Evolutionary conservation across 306 rosid genomes (phyloP).

Genomic region (Dalbergia cultrata): DNA sequence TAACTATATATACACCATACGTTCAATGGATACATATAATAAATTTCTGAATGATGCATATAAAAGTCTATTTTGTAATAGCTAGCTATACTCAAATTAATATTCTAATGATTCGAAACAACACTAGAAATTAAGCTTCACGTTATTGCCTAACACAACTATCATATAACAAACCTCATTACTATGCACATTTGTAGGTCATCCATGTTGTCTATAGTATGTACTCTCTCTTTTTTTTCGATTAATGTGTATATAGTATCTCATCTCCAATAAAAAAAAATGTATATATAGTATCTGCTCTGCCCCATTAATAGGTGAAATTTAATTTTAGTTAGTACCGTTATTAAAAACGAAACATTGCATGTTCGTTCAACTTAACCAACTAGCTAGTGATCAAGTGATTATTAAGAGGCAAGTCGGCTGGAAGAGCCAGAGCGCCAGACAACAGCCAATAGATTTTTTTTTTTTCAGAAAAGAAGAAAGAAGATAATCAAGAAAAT

Average conservation of each 20-base stretch:
- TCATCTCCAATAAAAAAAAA: too few species aligned
- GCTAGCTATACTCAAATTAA: background rate
- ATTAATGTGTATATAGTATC: background rate
- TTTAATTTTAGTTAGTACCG: background rate
- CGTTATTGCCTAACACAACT: background rate
- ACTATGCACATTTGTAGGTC: constrained; percentile 3
- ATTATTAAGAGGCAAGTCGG: constrained; percentile 10
- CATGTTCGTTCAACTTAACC: background rate
- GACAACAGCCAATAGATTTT: background rate
- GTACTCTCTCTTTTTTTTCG: too few species aligned
- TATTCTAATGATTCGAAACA: background rate
- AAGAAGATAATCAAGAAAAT: background rate
- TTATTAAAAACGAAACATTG: background rate
- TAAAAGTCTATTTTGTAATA: constrained; percentile 1
- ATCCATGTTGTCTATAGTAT: background rate
- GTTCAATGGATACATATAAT: background rate
- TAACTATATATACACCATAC: background rate
- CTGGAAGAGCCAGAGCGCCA: background rate
- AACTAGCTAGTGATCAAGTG: background rate
- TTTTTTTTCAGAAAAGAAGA: too few species aligned
- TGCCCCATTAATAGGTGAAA: background rate
- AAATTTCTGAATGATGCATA: background rate
- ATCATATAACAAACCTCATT: constrained; percentile 19
- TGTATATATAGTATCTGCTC: background rate
- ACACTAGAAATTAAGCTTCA: background rate